Evolutionary conservation across 208 protist species (phyloP), one percentile per base, ranked within the genome.

Genomic region (Phytomonas serpens): DNA sequence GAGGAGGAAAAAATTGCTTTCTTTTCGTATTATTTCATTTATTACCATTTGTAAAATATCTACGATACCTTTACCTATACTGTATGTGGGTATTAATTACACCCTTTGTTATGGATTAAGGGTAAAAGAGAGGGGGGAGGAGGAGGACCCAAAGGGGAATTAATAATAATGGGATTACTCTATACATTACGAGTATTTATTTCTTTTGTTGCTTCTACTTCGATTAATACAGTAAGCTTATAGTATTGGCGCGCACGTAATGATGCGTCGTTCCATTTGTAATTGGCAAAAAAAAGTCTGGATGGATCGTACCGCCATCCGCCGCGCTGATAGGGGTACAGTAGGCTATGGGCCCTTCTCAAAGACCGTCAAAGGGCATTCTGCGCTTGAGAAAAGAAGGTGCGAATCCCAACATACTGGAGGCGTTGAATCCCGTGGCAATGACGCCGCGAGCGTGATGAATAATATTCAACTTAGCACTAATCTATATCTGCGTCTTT

Each of bases 341-440:
- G 76, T 75, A 33, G 82, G 84, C 67, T 85, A 89, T 77, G 84
- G 87, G 1, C 87, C 87, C 10, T 85, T 82, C 76, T 87, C 84
- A 34, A 77, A 74, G 42, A 84, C 82, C 14, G 86, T 76, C 52
- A 85, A 78, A 67, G 61, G 74, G 29, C 75, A 70, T 52, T 38
- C 71, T 16, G 30, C 40, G 62, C 73, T 64, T 27, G 72, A 74
- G 10, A 62, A 68, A 27, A 51, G 3, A 29, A 74, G 30, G 29
- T 52, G 10, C 4, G 64, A 31, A 65, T 37, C 64, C 0, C 14
- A n/a, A n/a, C 11, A 30, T 13, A 30, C 33, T 33, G 36, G 66
- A 61, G 67, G 73, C 36, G 34, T 23, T 29, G 40, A 57, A 9
- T 63, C 57, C 10, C 33, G 23, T 63, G 30, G n/a, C 31, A 40